A percentile compares a stretch with the other conserved stretches of the same genome.
Evolutionary conservation across 2,329 filamentous ascomycete genomes (phyloP).

Genomic region (Simplicillium sp.): DNA sequence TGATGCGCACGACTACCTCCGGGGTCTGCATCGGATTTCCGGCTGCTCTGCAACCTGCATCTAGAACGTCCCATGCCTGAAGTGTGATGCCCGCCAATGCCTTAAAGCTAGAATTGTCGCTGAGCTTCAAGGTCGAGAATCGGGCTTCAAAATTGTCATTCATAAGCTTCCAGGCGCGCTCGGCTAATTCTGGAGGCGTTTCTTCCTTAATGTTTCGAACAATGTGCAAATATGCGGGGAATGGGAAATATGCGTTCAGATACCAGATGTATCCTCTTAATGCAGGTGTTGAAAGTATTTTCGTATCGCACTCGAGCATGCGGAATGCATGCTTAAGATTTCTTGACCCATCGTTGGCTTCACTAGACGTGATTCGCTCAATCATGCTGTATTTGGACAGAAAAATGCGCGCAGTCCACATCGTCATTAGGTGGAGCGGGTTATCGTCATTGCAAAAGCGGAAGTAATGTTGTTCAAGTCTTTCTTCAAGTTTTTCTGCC

Average conservation of each 20-base stretch:
- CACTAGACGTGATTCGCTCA: conserved; percentile 27
- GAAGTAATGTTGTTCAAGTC: conserved; percentile 27
- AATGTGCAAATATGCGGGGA: conserved; percentile 23
- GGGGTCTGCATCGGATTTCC: too few species aligned
- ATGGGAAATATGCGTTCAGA: conserved; percentile 18
- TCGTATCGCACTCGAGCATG: conserved; percentile 21
- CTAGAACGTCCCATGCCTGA: too few species aligned
- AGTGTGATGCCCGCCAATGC: too few species aligned
- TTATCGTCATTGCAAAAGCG: conserved; percentile 19
- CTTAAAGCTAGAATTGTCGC: too few species aligned
- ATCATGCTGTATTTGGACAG: conserved; percentile 38
- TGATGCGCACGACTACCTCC: too few species aligned
- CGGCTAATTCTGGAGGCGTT: conserved; percentile 10
- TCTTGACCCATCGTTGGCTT: conserved; percentile 9
- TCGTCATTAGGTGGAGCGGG: conserved; percentile 22
- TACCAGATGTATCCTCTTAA: conserved; percentile 21
- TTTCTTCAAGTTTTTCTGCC: conserved; percentile 9
- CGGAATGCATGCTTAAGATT: conserved; percentile 16
- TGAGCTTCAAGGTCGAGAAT: too few species aligned
- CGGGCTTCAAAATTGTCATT: conserved; percentile 16
- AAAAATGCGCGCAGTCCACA: conserved; percentile 22
- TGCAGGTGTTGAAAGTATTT: conserved; percentile 14
- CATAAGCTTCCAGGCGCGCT: conserved; percentile 18
- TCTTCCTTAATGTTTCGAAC: conserved; percentile 15
- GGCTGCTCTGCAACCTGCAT: too few species aligned